Evolutionary conservation across 805 yeast genomes (phyloP), one percentile per base, ranked within the genome.

Genomic region (Metschnikowia chrysomelidarum): DNA sequence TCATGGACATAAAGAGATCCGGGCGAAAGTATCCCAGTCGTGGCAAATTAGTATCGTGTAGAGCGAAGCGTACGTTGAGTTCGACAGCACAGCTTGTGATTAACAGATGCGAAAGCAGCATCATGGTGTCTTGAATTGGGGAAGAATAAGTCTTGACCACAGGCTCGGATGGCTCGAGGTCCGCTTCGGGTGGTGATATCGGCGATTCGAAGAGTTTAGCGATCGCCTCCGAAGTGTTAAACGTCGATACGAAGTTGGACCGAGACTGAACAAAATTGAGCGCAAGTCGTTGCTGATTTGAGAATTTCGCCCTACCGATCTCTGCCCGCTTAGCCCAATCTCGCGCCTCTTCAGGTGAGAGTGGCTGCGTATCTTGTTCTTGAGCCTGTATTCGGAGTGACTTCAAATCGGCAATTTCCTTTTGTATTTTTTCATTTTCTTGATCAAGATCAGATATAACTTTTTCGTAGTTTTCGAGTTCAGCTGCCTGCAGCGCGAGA

Each of bases 11-110:
- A 13, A 60, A 37, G 11, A 59, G 35, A 27, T 49, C 26, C 6
- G 41, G 41, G 14, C 57, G 44, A 19, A 46, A 41, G 9, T 55
- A 19, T 13, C 13, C 25, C 25, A 10, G 23, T 19, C 18, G 14
- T 6, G 11, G 12, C 3, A 30, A 29, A 3, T 7, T 27, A 12
- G 35, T 32, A 9, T 45, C 32, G 24, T 46, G 32, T 6, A 56
- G 44, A 19, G 54, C 28, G 11, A 31, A 44, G 12, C 57, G 40
- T 4, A 62, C 23, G 34, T 60, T 61, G 32, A 63, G 36, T 27
- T 63, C 67, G 7, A 57, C 56, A 21, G 60, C 34, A 5, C 60
- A 40, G 5, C 58, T 33, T 19, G 53, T 57, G n/a, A 59, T 29
- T 10, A 64, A 28, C 23, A 46, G 53, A 9, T 47, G 41, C 4